A percentile compares a stretch with the other conserved stretches of the same genome.
These are phyloP conservation scores for Anthoceros angustus DNA, from an alignment of 225 moss, liverwort and hornwort species.

Conservation along the genomic window DNA sequence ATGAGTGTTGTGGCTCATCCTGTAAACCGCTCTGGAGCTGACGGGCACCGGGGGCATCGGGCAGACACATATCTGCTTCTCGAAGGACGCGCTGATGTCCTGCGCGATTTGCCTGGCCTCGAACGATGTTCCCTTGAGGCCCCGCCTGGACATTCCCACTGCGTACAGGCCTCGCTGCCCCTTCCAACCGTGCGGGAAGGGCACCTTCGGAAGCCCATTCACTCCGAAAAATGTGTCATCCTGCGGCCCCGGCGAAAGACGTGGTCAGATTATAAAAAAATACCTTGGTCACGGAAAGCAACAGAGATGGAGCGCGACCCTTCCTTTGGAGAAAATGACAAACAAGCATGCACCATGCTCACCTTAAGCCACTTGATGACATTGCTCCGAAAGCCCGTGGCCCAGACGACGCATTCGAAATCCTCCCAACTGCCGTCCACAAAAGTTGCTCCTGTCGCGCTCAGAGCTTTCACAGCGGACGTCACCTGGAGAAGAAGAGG, in stretches of 20 bases:
- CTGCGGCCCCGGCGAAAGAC: not conserved
- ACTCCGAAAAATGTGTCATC: slow-evolving; percentile 21
- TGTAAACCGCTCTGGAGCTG: not conserved
- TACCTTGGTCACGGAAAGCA: not conserved
- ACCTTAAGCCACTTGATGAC: slow-evolving; percentile 92
- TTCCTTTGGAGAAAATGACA: too few relatives aligned
- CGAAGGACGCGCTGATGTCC: slow-evolving; percentile 25
- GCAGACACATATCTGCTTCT: not conserved
- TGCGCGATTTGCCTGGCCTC: slow-evolving; percentile 60
- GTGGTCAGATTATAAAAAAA: fast-evolving
- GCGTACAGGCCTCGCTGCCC: slow-evolving; percentile 47
- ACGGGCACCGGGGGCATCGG: not conserved
- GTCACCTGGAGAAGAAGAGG: slow-evolving; percentile 36
- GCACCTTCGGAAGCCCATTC: slow-evolving; percentile 28
- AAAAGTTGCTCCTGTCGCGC: slow-evolving; percentile 31
- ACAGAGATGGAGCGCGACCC: not conserved
- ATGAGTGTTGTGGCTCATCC: not conserved
- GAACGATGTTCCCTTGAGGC: slow-evolving; percentile 43
- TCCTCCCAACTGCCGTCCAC: slow-evolving; percentile 22
- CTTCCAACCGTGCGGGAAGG: slow-evolving; percentile 54
- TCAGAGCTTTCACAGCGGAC: slow-evolving; percentile 38
- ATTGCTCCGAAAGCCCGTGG: slow-evolving; percentile 79
- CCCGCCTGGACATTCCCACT: slow-evolving; percentile 54
- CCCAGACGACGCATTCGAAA: slow-evolving; percentile 57
- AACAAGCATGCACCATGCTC: not conserved